Conservation (phyloP, 2,329 filamentous ascomycete genomes). For the Xylariales sp. region DNA sequence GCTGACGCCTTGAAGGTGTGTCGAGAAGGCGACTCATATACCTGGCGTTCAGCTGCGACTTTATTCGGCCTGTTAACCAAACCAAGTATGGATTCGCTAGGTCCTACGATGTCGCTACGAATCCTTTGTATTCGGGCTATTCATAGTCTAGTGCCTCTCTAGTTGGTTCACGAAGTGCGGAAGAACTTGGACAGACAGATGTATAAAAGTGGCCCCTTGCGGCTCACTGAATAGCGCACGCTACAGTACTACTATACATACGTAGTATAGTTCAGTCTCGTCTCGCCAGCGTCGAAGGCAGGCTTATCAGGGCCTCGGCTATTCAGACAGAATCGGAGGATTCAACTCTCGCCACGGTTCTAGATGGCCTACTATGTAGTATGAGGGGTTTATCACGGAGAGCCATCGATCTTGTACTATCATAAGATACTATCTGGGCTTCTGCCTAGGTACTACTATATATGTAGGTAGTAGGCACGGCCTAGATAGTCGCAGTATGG, state of each 20-base stretch:
- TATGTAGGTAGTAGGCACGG: too few species aligned
- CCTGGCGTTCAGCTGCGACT: neutral
- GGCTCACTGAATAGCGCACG: conserved; percentile 13
- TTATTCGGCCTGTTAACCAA: neutral
- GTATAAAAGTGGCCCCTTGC: conserved; percentile 32
- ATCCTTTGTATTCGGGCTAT: conserved; percentile 7
- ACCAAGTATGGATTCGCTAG: conserved; percentile 3
- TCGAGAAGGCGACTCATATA: neutral
- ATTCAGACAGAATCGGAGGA: conserved; percentile 8
- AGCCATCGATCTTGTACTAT: conserved; percentile 3
- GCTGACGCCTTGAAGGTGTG: neutral
- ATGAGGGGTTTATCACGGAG: conserved; percentile 2
- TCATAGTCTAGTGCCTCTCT: conserved; percentile 9
- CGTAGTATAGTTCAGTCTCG: conserved; percentile 18
- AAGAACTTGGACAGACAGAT: conserved; percentile 19
- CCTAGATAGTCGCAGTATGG: neutral
- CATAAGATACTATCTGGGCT: neutral
- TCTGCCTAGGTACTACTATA: too few species aligned
- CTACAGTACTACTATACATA: too few species aligned
- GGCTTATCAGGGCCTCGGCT: conserved; percentile 6
- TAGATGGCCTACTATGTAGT: neutral
- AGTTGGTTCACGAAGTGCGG: conserved; percentile 23
- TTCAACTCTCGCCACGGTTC: conserved; percentile 2
- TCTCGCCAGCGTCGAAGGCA: conserved; percentile 15
- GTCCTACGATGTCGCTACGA: conserved; percentile 6